These are phyloP conservation scores for Trichophyton equinum DNA, from an alignment of 2,329 filamentous ascomycete genomes.

Conservation along the genomic window DNA sequence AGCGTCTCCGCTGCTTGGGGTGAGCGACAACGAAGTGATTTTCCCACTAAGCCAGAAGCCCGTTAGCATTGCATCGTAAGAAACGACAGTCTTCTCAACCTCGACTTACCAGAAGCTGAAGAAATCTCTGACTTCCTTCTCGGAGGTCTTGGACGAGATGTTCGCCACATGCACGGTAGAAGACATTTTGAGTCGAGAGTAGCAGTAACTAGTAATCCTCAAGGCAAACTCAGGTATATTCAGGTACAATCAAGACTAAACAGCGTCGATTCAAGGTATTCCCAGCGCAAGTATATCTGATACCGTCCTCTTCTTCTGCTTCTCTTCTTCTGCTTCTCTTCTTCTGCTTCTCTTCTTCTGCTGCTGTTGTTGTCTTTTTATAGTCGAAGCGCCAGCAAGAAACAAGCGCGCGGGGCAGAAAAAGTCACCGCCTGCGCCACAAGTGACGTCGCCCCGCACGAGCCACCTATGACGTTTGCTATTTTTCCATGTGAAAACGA, in stretches of 20 bases:
- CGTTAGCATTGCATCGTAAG: constrained; percentile 13
- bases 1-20: constrained; percentile 39
- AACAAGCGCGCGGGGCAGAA: constrained; percentile 7
- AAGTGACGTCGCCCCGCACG: constrained; percentile 24
- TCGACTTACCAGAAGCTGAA: constrained; percentile 76
- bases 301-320: no score
- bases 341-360: neutral
- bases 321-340: neutral
- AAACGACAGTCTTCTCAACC: neutral
- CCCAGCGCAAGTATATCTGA: no score
- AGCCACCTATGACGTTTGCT: constrained; percentile 13
- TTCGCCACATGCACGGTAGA: constrained; percentile 76
- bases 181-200: constrained; percentile 34
- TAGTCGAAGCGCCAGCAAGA: neutral
- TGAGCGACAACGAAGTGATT: constrained; percentile 72
- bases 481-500: neutral
- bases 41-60: constrained; percentile 56
- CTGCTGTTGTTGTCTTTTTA: neutral
- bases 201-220: no score
- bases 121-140: constrained; percentile 90
- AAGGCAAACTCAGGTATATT: no score
- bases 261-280: no score
- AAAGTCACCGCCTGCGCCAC: constrained; percentile 18
- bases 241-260: no score
- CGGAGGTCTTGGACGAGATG: constrained; percentile 67